Evolutionary conservation across 208 protist species (phyloP).

Genomic region (Strigomonas oncopelti): DNA sequence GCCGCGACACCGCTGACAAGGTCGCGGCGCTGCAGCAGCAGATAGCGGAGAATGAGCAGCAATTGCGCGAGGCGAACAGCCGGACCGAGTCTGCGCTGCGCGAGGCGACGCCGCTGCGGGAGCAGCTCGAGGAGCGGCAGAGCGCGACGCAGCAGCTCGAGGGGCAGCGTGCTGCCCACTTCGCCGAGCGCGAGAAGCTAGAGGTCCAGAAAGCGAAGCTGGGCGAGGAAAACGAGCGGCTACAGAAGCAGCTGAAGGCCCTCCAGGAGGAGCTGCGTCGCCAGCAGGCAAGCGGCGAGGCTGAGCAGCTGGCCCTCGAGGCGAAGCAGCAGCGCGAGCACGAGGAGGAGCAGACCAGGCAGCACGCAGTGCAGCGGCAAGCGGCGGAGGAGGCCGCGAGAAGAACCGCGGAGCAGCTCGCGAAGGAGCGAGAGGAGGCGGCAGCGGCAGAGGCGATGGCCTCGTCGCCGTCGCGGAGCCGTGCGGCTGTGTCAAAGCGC

Average conservation of each 20-base stretch:
- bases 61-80: neutral
- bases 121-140: neutral
- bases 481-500: neutral
- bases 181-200: neutral
- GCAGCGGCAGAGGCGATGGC: neutral
- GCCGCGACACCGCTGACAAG: neutral
- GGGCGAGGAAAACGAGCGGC: constrained; percentile 9
- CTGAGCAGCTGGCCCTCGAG: constrained; percentile 1
- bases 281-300: neutral
- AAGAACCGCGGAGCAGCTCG: neutral
- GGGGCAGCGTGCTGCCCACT: constrained; percentile 5
- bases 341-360: neutral
- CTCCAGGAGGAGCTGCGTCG: neutral
- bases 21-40: neutral
- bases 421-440: neutral
- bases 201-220: constrained; percentile 8
- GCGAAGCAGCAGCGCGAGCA: neutral
- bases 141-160: constrained; percentile 3
- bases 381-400: constrained; percentile 9
- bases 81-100: neutral
- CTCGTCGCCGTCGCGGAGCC: neutral
- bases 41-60: neutral
- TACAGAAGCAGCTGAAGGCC: neutral
- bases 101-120: neutral
- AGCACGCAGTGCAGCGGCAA: neutral